Conservation (phyloP, 2,329 filamentous ascomycete species). For the Fusarium temperatum region DNA sequence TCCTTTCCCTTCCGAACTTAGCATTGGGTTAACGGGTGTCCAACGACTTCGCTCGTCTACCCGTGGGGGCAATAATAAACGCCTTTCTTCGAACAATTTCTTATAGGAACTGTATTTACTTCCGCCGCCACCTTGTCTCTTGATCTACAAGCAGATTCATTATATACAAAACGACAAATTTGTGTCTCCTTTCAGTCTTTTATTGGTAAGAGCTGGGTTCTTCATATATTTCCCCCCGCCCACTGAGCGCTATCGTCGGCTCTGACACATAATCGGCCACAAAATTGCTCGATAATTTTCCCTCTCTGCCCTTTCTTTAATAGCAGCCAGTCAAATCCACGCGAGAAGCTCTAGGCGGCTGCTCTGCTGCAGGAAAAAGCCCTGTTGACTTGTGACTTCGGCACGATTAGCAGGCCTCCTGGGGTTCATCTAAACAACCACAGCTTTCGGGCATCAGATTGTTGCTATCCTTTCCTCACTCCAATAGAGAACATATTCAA, state of each 20-base stretch:
- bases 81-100: constrained; percentile 12
- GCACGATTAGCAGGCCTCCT: constrained; percentile 6
- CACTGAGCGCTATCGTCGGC: constrained; percentile 14
- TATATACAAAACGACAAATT: not conserved
- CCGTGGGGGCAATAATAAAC: constrained; percentile 5
- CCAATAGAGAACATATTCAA: not conserved
- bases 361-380: constrained; percentile 11
- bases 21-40: constrained; percentile 8
- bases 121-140: not conserved
- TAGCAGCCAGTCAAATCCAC: constrained; percentile 16
- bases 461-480: not conserved
- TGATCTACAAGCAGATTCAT: not conserved
- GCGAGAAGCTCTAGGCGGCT: constrained; percentile 18
- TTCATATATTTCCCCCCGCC: constrained; percentile 11
- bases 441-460: not conserved
- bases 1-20: constrained; percentile 16
- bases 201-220: not conserved
- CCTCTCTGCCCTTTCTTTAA: constrained; percentile 9
- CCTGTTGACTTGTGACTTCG: constrained; percentile 25
- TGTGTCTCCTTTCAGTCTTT: not conserved
- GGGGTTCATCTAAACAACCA: not conserved
- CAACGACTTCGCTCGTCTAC: constrained; percentile 1
- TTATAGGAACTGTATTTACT: constrained; percentile 22
- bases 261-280: constrained; percentile 29
- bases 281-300: constrained; percentile 26